These are phyloP conservation scores for Dendrobium officinale DNA, from an alignment of 106 monocot genomes.

Conservation along the genomic window DNA sequence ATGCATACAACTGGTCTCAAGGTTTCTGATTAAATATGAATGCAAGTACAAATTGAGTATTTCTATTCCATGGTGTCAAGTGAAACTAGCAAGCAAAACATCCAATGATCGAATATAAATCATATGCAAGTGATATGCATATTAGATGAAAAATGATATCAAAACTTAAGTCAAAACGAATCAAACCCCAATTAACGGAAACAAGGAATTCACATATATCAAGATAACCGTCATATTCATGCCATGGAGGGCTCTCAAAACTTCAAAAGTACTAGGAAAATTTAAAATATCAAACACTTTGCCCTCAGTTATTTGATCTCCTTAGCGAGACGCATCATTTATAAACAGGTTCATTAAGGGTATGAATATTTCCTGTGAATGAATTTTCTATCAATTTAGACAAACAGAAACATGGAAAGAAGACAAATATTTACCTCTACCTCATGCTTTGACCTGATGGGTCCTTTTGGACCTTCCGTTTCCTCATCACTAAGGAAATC, in stretches of 20 bases:
- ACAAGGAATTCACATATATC: background rate
- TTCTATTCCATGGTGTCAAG: background rate
- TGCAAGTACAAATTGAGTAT: background rate
- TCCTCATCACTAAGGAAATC: constrained; percentile 6
- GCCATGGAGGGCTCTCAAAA: background rate
- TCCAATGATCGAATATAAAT: background rate
- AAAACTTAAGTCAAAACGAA: background rate
- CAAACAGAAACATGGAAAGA: background rate
- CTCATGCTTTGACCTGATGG: constrained; percentile 12
- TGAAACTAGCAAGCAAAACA: background rate
- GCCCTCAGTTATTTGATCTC: background rate
- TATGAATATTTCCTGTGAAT: background rate
- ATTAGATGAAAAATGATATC: background rate
- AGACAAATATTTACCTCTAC: background rate
- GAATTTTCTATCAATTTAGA: constrained; percentile 1
- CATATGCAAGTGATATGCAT: background rate
- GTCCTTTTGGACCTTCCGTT: background rate
- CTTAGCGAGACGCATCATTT: background rate
- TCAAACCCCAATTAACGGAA: background rate
- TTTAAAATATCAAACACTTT: background rate
- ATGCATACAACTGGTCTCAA: background rate
- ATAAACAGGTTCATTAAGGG: background rate
- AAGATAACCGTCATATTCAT: background rate
- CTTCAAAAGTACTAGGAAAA: background rate
- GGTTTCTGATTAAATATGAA: background rate